These are phyloP conservation scores for Lipomyces orientalis DNA, from an alignment of 805 yeast species.

Conservation along the genomic window DNA sequence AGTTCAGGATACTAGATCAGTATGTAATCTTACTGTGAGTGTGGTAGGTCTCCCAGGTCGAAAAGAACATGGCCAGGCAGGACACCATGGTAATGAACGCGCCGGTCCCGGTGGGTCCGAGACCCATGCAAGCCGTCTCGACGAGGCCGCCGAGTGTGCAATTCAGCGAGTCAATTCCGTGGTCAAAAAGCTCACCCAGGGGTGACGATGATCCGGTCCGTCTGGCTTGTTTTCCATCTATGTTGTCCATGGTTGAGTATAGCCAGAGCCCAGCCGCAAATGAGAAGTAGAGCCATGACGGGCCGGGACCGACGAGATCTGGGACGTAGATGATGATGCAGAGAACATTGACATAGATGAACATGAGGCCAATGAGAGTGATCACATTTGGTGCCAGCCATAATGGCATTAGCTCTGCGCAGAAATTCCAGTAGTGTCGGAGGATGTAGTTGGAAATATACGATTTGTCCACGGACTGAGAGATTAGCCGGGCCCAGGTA, in stretches of 20 bases:
- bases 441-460: constrained; percentile 74
- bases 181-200: constrained; percentile 93
- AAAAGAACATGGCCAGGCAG: constrained; percentile 54
- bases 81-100: constrained; percentile 76
- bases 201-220: constrained; percentile 91
- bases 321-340: constrained; percentile 78
- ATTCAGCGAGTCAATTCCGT: constrained; percentile 76
- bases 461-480: constrained; percentile 74
- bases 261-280: constrained; percentile 83
- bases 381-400: constrained; percentile 96
- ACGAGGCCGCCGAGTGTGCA: constrained; percentile 80
- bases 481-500: constrained; percentile 29
- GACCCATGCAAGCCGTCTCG: constrained; percentile 74
- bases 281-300: constrained; percentile 77
- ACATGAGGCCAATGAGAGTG: constrained; percentile 78
- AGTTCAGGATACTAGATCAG: neutral
- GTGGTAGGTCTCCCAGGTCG: constrained; percentile 40
- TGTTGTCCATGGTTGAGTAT: constrained; percentile 96
- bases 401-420: constrained; percentile 79
- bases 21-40: constrained; percentile 40
- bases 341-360: constrained; percentile 65
- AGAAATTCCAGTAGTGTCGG: constrained; percentile 84
- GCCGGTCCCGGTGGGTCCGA: constrained; percentile 80
- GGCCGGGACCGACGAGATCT: constrained; percentile 60
- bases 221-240: constrained; percentile 91